These are phyloP conservation scores for Bryoerythrophyllum caledonicum DNA, from an alignment of 225 moss, liverwort and hornwort species.

Conservation along the genomic window DNA sequence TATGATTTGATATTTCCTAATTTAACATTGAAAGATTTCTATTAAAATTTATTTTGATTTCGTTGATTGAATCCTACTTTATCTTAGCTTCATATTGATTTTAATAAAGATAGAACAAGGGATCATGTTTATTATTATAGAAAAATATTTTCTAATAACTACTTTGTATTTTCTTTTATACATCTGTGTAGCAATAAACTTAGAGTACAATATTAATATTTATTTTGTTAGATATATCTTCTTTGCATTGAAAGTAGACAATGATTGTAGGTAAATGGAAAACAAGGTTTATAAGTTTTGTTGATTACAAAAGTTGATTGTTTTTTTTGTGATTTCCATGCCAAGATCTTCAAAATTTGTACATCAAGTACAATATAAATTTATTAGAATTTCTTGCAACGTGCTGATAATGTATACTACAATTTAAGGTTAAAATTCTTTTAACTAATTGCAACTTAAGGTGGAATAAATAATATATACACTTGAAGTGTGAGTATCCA, in stretches of 20 bases:
- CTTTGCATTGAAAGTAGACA: background rate
- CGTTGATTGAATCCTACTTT: background rate
- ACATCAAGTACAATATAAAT: background rate
- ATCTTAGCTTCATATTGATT: background rate
- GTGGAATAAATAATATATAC: background rate
- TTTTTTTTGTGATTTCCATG: background rate
- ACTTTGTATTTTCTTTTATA: no score
- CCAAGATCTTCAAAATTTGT: background rate
- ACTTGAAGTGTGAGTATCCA: background rate
- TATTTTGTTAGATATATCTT: background rate
- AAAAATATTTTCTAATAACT: no score
- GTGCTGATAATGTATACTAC: background rate
- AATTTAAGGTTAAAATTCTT: background rate
- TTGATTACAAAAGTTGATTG: background rate
- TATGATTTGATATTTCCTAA: background rate
- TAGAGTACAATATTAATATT: background rate
- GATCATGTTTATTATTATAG: no score
- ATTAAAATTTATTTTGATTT: no score
- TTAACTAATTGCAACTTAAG: background rate
- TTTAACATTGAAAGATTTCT: no score
- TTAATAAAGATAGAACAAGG: background rate
- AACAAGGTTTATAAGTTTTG: background rate
- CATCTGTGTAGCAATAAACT: no score
- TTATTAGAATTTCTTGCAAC: background rate
- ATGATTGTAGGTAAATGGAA: background rate